These are phyloP conservation scores for Neonectria ditissima DNA, from an alignment of 2,329 filamentous ascomycete genomes.

Conservation along the genomic window DNA sequence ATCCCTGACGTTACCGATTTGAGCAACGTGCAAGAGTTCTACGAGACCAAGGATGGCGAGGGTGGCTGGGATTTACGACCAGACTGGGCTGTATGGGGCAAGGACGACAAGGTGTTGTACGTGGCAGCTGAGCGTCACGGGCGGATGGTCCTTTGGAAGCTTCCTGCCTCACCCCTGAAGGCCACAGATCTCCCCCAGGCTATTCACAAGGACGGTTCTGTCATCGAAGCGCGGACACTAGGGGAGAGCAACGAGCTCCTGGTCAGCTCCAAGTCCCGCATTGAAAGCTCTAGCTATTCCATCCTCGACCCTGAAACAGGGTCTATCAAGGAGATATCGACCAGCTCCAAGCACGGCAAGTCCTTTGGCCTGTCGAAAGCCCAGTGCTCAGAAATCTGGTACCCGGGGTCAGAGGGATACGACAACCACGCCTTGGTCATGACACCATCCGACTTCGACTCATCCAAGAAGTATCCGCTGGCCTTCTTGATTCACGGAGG, in stretches of 20 bases:
- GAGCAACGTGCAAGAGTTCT: slow-evolving; percentile 71
- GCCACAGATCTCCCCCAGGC: slow-evolving; percentile 61
- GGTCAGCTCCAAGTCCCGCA: slow-evolving; percentile 73
- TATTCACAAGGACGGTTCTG: slow-evolving; percentile 65
- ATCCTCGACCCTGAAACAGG: slow-evolving; percentile 64
- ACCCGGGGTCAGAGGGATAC: slow-evolving; percentile 71
- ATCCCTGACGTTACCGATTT: slow-evolving; percentile 70
- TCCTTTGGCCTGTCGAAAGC: slow-evolving; percentile 72
- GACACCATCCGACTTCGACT: slow-evolving; percentile 75
- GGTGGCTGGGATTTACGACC: slow-evolving; percentile 72
- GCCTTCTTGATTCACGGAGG: slow-evolving; percentile 86
- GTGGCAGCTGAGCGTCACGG: slow-evolving; percentile 80
- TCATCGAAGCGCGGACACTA: slow-evolving; percentile 66
- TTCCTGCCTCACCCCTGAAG: slow-evolving; percentile 66
- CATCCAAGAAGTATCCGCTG: slow-evolving; percentile 80
- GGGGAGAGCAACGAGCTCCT: slow-evolving; percentile 65
- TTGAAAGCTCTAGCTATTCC: slow-evolving; percentile 79
- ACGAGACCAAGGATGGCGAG: slow-evolving; percentile 69
- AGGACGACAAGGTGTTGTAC: slow-evolving; percentile 72
- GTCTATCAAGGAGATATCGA: slow-evolving; percentile 64
- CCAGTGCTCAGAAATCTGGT: slow-evolving; percentile 78
- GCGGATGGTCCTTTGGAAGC: slow-evolving; percentile 69
- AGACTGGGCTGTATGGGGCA: slow-evolving; percentile 67
- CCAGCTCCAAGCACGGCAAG: slow-evolving; percentile 73
- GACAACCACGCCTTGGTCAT: slow-evolving; percentile 77